Evolutionary conservation across 208 protist species (phyloP).

Genomic region (Leishmania gerbilli): DNA sequence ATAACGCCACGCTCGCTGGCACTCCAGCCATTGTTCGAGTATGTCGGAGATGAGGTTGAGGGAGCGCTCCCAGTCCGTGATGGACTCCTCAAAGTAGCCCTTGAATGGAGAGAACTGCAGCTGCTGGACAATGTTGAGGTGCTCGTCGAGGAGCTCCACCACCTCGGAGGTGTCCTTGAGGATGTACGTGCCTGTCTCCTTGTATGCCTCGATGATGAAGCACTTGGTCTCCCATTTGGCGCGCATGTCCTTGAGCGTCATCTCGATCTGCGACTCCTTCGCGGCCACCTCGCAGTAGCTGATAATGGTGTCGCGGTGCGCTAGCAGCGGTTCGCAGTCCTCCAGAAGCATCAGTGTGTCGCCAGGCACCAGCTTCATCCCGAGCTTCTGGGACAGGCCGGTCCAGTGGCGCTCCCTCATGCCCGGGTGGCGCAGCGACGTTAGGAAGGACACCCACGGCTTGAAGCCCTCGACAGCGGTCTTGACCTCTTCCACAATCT

Average conservation of each 20-base stretch:
- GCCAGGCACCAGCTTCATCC: slow-evolving; percentile 86
- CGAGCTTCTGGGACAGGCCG: slow-evolving; percentile 88
- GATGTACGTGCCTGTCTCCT: slow-evolving; percentile 94
- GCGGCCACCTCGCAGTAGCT: slow-evolving; percentile 95
- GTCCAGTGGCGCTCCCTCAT: slow-evolving; percentile 97
- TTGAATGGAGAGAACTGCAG: slow-evolving; percentile 97
- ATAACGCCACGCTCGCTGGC: slow-evolving; percentile 96
- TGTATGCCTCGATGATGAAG: slow-evolving; percentile 94
- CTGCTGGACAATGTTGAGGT: slow-evolving; percentile 96
- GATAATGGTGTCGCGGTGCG: slow-evolving; percentile 87
- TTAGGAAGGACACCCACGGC: slow-evolving; percentile 94
- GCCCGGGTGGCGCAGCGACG: slow-evolving; percentile 94
- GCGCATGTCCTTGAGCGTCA: slow-evolving; percentile 95
- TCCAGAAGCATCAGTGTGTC: slow-evolving; percentile 87
- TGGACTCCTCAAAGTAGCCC: slow-evolving; percentile 94
- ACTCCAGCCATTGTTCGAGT: slow-evolving; percentile 97
- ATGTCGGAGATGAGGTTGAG: slow-evolving; percentile 94
- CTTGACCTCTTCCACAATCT: slow-evolving; percentile 91
- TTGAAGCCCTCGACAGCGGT: slow-evolving; percentile 94
- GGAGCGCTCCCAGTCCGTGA: slow-evolving; percentile 94
- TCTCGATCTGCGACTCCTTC: slow-evolving; percentile 97
- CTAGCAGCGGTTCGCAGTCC: slow-evolving; percentile 85
- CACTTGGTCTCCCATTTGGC: slow-evolving; percentile 92
- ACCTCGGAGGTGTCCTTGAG: slow-evolving; percentile 93
- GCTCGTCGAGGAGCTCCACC: slow-evolving; percentile 95